phyloP scores from a whole-genome alignment of 306 rosid species.

The Begonia loranthoides region DNA sequence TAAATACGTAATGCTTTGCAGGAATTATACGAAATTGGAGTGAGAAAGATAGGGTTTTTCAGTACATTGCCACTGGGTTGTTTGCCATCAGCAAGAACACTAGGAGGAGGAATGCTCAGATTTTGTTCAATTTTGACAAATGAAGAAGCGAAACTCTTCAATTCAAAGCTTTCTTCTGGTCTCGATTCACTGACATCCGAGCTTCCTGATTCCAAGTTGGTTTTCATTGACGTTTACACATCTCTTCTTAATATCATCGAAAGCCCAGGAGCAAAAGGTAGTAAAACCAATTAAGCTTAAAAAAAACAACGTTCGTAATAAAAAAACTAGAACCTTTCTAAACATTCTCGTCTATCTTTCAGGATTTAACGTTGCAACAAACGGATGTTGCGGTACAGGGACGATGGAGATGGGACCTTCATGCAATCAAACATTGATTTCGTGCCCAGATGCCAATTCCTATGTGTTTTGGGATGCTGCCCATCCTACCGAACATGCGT shows the following conservation, averaged over 20 bases:
- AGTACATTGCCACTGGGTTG: constrained; percentile 48
- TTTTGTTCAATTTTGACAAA: constrained; percentile 33
- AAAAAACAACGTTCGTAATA: not conserved
- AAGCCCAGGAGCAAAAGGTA: constrained; percentile 15
- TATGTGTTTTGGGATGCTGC: constrained; percentile 63
- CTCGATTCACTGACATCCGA: constrained; percentile 14
- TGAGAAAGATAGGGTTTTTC: constrained; percentile 45
- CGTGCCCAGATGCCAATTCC: constrained; percentile 26
- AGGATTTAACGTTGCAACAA: constrained; percentile 44
- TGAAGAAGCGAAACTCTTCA: constrained; percentile 44
- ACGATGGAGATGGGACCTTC: constrained; percentile 33
- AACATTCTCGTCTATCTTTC: constrained; percentile 2
- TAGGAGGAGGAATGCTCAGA: constrained; percentile 28
- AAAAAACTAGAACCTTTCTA: not conserved
- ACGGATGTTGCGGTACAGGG: constrained; percentile 85
- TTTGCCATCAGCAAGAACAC: constrained; percentile 53
- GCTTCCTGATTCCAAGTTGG: constrained; percentile 36
- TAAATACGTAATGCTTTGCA: constrained; percentile 6
- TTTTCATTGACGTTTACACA: constrained; percentile 43
- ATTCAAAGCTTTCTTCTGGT: constrained; percentile 34
- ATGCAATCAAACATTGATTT: constrained; percentile 21
- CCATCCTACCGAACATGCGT: constrained; percentile 45
- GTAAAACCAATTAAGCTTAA: not conserved
- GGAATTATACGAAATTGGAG: constrained; percentile 55
- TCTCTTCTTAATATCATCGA: constrained; percentile 23